Percentiles rank a stretch among this genome's conserved stretches.
phyloP scores from a whole-genome alignment of 805 yeast genomes.

The Schwanniomyces pseudopolymorphus region DNA sequence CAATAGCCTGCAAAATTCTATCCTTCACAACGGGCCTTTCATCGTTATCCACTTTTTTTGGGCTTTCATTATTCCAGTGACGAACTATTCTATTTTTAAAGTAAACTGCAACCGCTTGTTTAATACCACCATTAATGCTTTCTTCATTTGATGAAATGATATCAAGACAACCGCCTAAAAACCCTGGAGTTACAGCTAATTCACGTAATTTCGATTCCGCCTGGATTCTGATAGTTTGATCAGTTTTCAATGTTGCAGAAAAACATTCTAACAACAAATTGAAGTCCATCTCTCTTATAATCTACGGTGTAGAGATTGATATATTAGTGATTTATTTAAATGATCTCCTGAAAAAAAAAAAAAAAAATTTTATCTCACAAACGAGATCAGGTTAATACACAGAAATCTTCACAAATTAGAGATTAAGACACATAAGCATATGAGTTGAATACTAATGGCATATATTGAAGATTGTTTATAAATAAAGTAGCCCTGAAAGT shows the following conservation, averaged over 20 bases:
- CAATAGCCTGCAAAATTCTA: slow-evolving; percentile 64
- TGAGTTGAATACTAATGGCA: too few species aligned
- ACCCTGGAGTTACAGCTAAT: slow-evolving; percentile 64
- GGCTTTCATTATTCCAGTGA: slow-evolving; percentile 51
- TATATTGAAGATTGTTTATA: too few species aligned
- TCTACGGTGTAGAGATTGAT: background rate
- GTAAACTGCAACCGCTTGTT: slow-evolving; percentile 76
- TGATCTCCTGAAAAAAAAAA: background rate
- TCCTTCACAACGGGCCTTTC: slow-evolving; percentile 77
- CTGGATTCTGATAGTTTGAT: slow-evolving; percentile 55
- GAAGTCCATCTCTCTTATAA: slow-evolving; percentile 56
- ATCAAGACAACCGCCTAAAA: slow-evolving; percentile 79
- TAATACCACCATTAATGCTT: slow-evolving; percentile 35
- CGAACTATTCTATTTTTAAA: slow-evolving; percentile 72
- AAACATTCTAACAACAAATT: slow-evolving; percentile 69
- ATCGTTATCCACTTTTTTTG: slow-evolving; percentile 50
- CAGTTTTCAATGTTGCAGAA: slow-evolving; percentile 72
- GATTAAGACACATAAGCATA: too few species aligned
- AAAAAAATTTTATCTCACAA: background rate
- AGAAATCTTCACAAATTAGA: too few species aligned
- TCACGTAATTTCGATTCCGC: slow-evolving; percentile 69
- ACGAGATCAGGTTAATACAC: background rate
- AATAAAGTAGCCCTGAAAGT: too few species aligned
- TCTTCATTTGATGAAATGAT: slow-evolving; percentile 41
- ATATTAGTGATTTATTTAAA: background rate